phyloP scores from a whole-genome alignment of 768 basidiomycete species.

The Tephrocybe sp. region DNA sequence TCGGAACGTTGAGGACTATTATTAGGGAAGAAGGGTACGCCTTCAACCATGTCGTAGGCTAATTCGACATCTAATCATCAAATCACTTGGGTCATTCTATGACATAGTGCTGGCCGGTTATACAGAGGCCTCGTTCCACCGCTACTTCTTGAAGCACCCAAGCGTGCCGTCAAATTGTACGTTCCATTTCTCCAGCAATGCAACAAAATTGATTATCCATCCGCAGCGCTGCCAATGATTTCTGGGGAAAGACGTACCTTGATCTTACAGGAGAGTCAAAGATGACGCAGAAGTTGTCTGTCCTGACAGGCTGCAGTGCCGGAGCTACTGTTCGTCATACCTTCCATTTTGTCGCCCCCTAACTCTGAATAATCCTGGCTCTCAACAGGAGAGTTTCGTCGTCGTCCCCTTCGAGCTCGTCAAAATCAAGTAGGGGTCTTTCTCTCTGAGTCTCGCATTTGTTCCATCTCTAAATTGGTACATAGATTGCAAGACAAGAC shows the following conservation, averaged over 20 bases:
- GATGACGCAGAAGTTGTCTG: slow-evolving; percentile 87
- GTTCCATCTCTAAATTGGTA: not conserved
- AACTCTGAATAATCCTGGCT: not conserved
- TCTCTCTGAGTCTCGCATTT: not conserved
- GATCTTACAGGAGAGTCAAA: slow-evolving; percentile 62
- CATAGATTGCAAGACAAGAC: slow-evolving; percentile 86
- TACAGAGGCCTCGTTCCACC: slow-evolving; percentile 98
- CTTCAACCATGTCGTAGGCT: not conserved
- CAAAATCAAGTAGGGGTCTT: slow-evolving; percentile 65
- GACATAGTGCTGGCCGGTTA: slow-evolving; percentile 65
- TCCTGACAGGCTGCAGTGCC: slow-evolving; percentile 88
- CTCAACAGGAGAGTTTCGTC: slow-evolving; percentile 73
- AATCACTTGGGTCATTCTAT: not conserved
- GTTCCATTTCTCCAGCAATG: slow-evolving; percentile 22
- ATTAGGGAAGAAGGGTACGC: slow-evolving; percentile 87
- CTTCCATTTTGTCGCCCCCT: not conserved
- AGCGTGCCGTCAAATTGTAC: slow-evolving; percentile 95
- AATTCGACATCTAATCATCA: slow-evolving; percentile 12
- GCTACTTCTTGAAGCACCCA: slow-evolving; percentile 92
- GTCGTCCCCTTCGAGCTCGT: slow-evolving; percentile 97
- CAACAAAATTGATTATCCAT: not conserved
- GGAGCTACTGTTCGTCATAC: slow-evolving; percentile 69
- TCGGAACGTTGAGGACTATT: slow-evolving; percentile 82
- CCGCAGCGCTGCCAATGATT: slow-evolving; percentile 80
- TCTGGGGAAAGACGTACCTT: slow-evolving; percentile 87